Conservation (phyloP, 441 rosid species). For the Croton laevigatus region DNA sequence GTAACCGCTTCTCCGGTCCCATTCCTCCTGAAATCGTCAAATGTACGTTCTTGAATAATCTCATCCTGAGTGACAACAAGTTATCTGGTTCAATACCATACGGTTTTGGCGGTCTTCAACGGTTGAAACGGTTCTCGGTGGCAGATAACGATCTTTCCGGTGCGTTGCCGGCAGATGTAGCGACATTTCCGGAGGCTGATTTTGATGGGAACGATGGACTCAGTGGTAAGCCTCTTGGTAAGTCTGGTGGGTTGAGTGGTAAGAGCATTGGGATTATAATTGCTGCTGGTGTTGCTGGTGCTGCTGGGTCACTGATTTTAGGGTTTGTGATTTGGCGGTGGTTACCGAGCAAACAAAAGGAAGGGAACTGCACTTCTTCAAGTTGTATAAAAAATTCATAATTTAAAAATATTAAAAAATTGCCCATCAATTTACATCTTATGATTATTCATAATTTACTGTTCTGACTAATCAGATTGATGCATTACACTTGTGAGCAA, state of each 20-base stretch:
- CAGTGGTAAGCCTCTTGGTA: conserved; percentile 64
- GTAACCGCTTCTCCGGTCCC: conserved; percentile 52
- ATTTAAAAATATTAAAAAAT: no score
- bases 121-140: conserved; percentile 60
- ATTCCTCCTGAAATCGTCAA: conserved; percentile 61
- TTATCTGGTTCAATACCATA: conserved; percentile 67
- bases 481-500: no score
- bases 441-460: no score
- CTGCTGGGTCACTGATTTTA: conserved; percentile 62
- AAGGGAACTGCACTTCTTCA: no score
- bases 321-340: conserved; percentile 87
- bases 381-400: no score
- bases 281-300: conserved; percentile 77
- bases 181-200: conserved; percentile 33
- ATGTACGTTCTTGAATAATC: conserved; percentile 53
- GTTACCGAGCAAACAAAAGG: conserved; percentile 35
- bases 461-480: no score
- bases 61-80: conserved; percentile 51
- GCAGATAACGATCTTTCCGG: conserved; percentile 65
- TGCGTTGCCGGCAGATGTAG: conserved; percentile 40
- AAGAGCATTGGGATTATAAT: conserved; percentile 70
- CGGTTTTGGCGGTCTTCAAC: conserved; percentile 41
- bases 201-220: conserved; percentile 66
- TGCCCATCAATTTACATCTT: no score
- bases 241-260: conserved; percentile 67